phyloP scores from a whole-genome alignment of 2,329 filamentous ascomycete species.

The Fusarium aywerte region DNA sequence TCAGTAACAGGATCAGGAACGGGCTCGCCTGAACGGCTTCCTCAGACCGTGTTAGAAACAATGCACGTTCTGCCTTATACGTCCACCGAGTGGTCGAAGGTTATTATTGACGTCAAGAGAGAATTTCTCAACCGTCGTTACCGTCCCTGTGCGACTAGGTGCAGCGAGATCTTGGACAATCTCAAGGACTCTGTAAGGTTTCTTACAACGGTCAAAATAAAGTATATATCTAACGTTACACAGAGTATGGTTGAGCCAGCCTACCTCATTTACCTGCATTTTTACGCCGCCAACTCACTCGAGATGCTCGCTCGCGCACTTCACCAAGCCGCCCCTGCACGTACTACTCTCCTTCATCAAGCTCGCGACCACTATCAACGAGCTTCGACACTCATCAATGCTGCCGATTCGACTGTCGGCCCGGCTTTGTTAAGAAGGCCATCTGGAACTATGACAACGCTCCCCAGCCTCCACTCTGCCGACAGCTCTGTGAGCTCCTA shows the following conservation, averaged over 20 bases:
- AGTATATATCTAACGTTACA: conserved; percentile 27
- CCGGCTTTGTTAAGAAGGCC: conserved; percentile 55
- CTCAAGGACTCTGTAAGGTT: conserved; percentile 57
- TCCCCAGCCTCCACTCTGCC: conserved; percentile 54
- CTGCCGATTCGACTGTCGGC: conserved; percentile 58
- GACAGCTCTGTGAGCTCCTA: conserved; percentile 59
- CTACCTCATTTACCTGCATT: conserved; percentile 68
- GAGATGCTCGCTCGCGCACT: conserved; percentile 66
- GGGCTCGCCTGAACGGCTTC: conserved; percentile 26
- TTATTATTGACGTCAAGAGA: conserved; percentile 64
- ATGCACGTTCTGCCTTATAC: conserved; percentile 56
- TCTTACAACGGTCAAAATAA: neutral
- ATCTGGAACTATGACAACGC: conserved; percentile 50
- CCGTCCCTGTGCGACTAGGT: conserved; percentile 63
- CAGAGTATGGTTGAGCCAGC: conserved; percentile 60
- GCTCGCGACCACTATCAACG: conserved; percentile 63
- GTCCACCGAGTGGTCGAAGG: conserved; percentile 61
- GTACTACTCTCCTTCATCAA: conserved; percentile 61
- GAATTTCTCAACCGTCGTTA: conserved; percentile 63
- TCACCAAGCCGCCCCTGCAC: conserved; percentile 58
- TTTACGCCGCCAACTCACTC: conserved; percentile 70
- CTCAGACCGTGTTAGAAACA: conserved; percentile 31
- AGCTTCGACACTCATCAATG: conserved; percentile 60
- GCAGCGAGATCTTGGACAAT: conserved; percentile 63
- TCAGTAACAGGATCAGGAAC: conserved; percentile 5